Percentiles rank a stretch among this genome's conserved stretches.
Conservation (phyloP, 1,284 basidiomycete genomes). For the Trametes polyzona region DNA sequence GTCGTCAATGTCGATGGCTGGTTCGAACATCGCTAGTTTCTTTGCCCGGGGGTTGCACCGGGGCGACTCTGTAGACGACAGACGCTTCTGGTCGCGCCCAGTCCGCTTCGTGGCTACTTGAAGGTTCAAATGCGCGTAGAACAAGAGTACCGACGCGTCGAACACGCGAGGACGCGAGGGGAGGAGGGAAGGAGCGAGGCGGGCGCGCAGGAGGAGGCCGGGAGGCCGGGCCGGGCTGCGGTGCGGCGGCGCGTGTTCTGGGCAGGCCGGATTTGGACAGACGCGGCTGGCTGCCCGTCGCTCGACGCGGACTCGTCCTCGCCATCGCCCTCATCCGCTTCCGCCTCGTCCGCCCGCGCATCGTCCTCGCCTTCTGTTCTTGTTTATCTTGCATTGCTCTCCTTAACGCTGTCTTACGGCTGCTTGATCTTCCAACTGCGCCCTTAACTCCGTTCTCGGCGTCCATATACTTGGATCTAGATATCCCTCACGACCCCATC, state of each 20-base stretch:
- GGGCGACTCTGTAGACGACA: constrained; percentile 4
- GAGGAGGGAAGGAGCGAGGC: neutral
- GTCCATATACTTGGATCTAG: constrained; percentile 11
- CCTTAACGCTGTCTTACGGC: constrained; percentile 17
- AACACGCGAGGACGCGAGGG: neutral
- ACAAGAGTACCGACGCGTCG: too few relatives aligned
- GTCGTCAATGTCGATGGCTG: constrained; percentile 4
- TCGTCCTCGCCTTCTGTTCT: constrained; percentile 16
- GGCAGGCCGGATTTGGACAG: constrained; percentile 14
- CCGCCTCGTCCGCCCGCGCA: neutral
- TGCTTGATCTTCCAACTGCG: constrained; percentile 17
- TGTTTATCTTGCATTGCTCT: constrained; percentile 23
- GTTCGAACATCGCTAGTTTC: constrained; percentile 12
- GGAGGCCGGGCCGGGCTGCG: too few relatives aligned
- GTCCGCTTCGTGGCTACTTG: too few relatives aligned
- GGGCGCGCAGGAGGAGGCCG: neutral
- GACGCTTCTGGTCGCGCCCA: constrained; percentile 25
- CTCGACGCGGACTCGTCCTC: neutral
- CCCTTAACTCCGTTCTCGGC: constrained; percentile 7
- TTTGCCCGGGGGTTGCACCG: constrained; percentile 14
- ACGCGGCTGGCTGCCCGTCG: constrained; percentile 14
- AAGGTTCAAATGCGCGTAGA: too few relatives aligned
- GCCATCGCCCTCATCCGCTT: constrained; percentile 3
- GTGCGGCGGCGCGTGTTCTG: constrained; percentile 9
- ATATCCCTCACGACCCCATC: constrained; percentile 28